Evolutionary conservation across 1,139 yeast species (phyloP).

Genomic region (Scheffersomyces cryptocercus): DNA sequence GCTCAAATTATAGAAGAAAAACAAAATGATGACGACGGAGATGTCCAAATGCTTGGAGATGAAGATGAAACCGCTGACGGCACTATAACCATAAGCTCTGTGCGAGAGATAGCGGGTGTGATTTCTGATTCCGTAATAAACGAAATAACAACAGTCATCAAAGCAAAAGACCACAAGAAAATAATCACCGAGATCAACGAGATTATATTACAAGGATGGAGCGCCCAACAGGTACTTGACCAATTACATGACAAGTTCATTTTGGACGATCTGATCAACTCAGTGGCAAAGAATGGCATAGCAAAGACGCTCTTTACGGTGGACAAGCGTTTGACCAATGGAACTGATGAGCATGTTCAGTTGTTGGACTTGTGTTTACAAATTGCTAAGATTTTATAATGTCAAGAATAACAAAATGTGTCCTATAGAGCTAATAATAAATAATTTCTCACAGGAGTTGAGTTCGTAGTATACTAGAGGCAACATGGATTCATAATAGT

Average conservation of each 20-base stretch:
- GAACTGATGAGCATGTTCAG: constrained; percentile 90
- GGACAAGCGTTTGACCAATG: constrained; percentile 75
- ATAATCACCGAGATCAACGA: constrained; percentile 54
- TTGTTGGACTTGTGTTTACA: constrained; percentile 68
- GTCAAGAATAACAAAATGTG: neutral
- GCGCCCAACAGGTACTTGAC: constrained; percentile 74
- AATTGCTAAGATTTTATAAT: constrained; percentile 42
- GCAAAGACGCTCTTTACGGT: constrained; percentile 69
- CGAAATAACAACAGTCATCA: constrained; percentile 40
- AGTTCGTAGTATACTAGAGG: too few relatives aligned
- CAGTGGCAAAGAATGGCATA: constrained; percentile 62
- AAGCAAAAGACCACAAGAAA: constrained; percentile 32
- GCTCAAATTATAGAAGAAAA: constrained; percentile 8
- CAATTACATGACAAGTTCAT: constrained; percentile 80
- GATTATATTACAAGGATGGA: constrained; percentile 77
- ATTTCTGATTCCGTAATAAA: constrained; percentile 60
- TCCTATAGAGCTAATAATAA: too few relatives aligned
- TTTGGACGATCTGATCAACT: constrained; percentile 53
- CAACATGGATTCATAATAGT: too few relatives aligned
- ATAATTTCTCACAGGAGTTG: too few relatives aligned
- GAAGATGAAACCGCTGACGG: constrained; percentile 11
- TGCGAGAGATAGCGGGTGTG: constrained; percentile 83
- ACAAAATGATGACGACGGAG: constrained; percentile 19
- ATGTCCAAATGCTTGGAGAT: constrained; percentile 25
- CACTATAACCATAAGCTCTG: constrained; percentile 42